Conservation (phyloP, 2,329 filamentous ascomycete genomes). For the Graphilbum ipis-grandicollis region DNA sequence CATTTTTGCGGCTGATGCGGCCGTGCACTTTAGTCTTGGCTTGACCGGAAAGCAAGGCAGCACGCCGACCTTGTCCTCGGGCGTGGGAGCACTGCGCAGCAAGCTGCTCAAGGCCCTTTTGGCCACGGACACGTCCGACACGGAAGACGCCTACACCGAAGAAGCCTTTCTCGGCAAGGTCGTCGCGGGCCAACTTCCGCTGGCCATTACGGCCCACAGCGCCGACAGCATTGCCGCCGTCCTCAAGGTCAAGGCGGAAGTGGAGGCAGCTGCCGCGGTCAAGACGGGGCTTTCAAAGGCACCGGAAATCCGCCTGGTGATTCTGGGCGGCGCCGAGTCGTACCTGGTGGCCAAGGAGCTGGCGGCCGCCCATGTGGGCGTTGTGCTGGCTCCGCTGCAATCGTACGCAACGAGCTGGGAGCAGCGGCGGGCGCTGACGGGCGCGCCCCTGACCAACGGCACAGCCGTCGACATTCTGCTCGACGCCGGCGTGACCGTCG, state of each 20-base stretch:
- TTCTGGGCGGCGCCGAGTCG: constrained; percentile 47
- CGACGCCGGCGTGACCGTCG: constrained; percentile 39
- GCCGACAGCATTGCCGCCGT: constrained; percentile 44
- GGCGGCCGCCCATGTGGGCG: constrained; percentile 34
- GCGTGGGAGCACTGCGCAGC: constrained; percentile 30
- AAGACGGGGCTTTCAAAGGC: constrained; percentile 3
- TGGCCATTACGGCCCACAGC: constrained; percentile 42
- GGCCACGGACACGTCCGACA: constrained; percentile 10
- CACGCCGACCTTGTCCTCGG: constrained; percentile 33
- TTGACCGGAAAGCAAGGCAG: constrained; percentile 23
- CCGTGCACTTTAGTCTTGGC: constrained; percentile 38
- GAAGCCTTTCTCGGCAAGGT: constrained; percentile 34
- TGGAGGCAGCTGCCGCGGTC: constrained; percentile 25
- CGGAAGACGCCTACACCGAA: constrained; percentile 26
- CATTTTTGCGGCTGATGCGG: constrained; percentile 35
- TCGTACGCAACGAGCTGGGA: constrained; percentile 41
- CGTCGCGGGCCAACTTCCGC: constrained; percentile 31
- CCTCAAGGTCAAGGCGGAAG: constrained; percentile 37
- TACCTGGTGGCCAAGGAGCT: constrained; percentile 41
- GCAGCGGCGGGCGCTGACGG: constrained; percentile 41
- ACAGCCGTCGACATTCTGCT: constrained; percentile 41
- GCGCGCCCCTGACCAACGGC: constrained; percentile 48
- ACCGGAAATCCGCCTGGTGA: constrained; percentile 28
- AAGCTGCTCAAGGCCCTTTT: constrained; percentile 36
- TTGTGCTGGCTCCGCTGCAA: constrained; percentile 42